A percentile compares a stretch with the other conserved stretches of the same genome.
Evolutionary conservation across 2,329 filamentous ascomycete genomes (phyloP).

Genomic region (Rhexocercosporidium sp.): DNA sequence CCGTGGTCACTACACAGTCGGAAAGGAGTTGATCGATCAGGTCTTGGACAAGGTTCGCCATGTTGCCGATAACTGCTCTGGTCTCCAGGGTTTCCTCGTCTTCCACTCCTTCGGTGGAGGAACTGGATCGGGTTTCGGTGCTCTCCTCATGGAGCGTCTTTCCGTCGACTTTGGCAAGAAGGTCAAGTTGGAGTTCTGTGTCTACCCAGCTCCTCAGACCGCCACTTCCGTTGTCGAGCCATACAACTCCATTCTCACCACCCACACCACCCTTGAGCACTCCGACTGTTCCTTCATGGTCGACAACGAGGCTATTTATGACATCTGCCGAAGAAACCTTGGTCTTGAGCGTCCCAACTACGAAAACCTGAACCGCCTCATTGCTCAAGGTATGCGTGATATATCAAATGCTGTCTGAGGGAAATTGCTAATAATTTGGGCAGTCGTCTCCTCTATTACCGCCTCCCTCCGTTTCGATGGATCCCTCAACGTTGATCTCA

Average conservation of each 20-base stretch:
- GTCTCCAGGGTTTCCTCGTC: slow-evolving; percentile 98
- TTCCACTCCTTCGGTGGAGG: slow-evolving; percentile 99
- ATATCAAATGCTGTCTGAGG: neutral
- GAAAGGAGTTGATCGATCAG: slow-evolving; percentile 98
- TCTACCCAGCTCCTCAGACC: slow-evolving; percentile 97
- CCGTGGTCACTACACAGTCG: slow-evolving; percentile 98
- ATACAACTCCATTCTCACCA: slow-evolving; percentile 99
- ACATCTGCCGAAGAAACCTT: slow-evolving; percentile 98
- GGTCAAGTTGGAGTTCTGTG: slow-evolving; percentile 99
- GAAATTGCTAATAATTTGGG: slow-evolving; percentile 32
- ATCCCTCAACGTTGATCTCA: slow-evolving; percentile 97
- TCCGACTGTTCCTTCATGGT: slow-evolving; percentile 99
- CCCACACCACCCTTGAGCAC: slow-evolving; percentile 98
- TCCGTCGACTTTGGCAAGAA: slow-evolving; percentile 99
- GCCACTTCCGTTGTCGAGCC: slow-evolving; percentile 98
- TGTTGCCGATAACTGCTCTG: slow-evolving; percentile 96
- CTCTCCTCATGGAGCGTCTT: slow-evolving; percentile 97
- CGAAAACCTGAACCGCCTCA: slow-evolving; percentile 98
- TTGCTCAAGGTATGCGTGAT: slow-evolving; percentile 80
- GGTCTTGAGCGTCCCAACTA: slow-evolving; percentile 97
- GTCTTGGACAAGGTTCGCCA: slow-evolving; percentile 97
- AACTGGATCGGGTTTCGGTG: slow-evolving; percentile 98
- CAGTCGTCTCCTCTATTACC: slow-evolving; percentile 97
- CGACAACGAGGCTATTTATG: slow-evolving; percentile 99
- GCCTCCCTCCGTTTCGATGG: slow-evolving; percentile 98